phyloP scores from a whole-genome alignment of 176 grass and related monocot species.

The Oryza rufipogon region DNA sequence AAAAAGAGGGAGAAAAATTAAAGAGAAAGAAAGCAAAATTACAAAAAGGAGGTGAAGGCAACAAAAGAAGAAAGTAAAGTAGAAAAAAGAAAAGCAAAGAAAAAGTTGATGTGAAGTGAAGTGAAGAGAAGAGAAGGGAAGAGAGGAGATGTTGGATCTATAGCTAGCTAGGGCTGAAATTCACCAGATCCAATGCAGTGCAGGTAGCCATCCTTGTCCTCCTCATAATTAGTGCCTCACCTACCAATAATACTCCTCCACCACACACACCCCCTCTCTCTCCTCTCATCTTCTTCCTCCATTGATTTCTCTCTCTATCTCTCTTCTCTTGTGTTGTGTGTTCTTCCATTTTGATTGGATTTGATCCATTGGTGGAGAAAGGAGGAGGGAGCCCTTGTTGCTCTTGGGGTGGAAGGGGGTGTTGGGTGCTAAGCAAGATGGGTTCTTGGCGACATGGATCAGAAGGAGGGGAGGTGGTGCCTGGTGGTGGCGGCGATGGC shows the following conservation, averaged over 20 bases:
- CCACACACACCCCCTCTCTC: not conserved
- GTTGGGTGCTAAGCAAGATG: not conserved
- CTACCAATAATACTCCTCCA: slow-evolving; percentile 42
- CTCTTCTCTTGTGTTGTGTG: not conserved
- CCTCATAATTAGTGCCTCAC: slow-evolving; percentile 61
- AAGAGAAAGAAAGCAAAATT: not conserved
- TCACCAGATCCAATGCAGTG: slow-evolving; percentile 63
- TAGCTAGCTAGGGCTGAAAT: slow-evolving; percentile 2
- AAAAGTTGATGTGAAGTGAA: not conserved
- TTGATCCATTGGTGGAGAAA: slow-evolving; percentile 28
- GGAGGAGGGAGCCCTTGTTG: not conserved
- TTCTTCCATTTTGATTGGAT: slow-evolving; percentile 24
- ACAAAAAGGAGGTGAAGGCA: not conserved
- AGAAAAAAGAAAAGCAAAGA: not conserved
- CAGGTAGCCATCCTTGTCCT: slow-evolving; percentile 52
- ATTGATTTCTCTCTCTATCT: not conserved
- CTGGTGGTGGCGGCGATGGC: not conserved
- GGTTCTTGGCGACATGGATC: not conserved
- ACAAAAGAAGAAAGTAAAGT: not conserved
- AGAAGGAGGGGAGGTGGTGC: slow-evolving; percentile 23
- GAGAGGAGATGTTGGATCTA: not conserved
- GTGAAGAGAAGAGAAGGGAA: not conserved
- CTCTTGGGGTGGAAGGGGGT: not conserved
- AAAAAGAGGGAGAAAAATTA: no score
- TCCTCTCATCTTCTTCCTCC: not conserved